Conservation (phyloP, 2,329 filamentous ascomycete genomes). For the Cladophialophora psammophila region DNA sequence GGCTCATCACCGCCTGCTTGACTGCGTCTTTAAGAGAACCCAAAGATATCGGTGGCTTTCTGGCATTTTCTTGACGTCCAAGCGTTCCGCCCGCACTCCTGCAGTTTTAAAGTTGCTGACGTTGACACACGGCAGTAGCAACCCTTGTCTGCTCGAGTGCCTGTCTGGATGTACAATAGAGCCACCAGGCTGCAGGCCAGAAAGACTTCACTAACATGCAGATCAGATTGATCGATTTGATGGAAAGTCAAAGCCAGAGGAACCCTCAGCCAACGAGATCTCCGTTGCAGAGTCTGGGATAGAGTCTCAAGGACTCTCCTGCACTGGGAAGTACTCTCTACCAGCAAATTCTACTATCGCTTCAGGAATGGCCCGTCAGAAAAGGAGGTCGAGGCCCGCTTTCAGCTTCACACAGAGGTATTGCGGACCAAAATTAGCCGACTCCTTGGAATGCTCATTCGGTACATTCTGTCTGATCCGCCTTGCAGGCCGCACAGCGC, state of each 20-base stretch:
- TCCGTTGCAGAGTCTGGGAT: not conserved
- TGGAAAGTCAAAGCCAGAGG: not conserved
- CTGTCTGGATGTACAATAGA: conserved; percentile 5
- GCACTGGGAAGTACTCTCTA: not conserved
- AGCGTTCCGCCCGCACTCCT: not conserved
- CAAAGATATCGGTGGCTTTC: not conserved
- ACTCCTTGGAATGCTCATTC: too few relatives aligned
- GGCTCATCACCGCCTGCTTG: too few relatives aligned
- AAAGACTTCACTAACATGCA: not conserved
- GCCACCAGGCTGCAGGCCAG: not conserved
- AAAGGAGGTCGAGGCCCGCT: too few relatives aligned
- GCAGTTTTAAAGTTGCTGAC: not conserved
- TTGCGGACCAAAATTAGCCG: too few relatives aligned
- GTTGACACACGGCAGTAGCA: not conserved
- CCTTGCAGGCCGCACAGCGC: too few relatives aligned
- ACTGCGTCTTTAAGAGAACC: not conserved
- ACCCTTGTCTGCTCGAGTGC: not conserved
- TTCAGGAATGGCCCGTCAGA: not conserved
- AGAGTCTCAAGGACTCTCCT: not conserved
- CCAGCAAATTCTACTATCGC: not conserved
- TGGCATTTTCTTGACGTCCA: not conserved
- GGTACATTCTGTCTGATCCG: too few relatives aligned
- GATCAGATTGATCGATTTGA: not conserved
- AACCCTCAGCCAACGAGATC: not conserved
- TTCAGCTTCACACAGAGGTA: too few relatives aligned